Evolutionary conservation across 345 rosid species (phyloP).

Genomic region (Citrus mangshanensis): DNA sequence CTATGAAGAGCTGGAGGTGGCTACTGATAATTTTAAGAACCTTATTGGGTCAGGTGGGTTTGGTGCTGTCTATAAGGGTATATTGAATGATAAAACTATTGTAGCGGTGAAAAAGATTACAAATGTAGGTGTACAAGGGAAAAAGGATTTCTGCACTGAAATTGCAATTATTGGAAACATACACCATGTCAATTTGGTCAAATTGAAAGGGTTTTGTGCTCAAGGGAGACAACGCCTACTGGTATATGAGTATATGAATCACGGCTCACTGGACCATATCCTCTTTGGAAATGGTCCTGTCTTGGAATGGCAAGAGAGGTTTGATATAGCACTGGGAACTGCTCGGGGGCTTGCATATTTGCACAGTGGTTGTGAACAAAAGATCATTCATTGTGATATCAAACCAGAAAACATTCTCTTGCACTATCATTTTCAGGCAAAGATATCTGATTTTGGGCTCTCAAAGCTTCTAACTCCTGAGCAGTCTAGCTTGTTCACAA

Average conservation of each 20-base stretch:
- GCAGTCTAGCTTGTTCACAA: conserved; percentile 65
- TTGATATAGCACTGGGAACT: conserved; percentile 62
- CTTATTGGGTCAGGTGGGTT: conserved; percentile 80
- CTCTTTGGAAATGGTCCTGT: conserved; percentile 50
- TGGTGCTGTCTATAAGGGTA: conserved; percentile 67
- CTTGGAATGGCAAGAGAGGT: conserved; percentile 78
- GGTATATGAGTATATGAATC: conserved; percentile 77
- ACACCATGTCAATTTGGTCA: conserved; percentile 74
- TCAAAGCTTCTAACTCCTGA: conserved; percentile 64
- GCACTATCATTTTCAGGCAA: conserved; percentile 61
- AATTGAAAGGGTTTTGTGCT: conserved; percentile 73
- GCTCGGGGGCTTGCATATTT: conserved; percentile 81
- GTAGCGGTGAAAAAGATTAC: conserved; percentile 75
- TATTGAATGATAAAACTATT: conserved; percentile 39
- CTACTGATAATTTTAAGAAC: conserved; percentile 58
- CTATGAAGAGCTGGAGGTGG: conserved; percentile 54
- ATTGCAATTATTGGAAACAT: conserved; percentile 70
- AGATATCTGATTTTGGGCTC: conserved; percentile 73
- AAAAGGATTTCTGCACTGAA: conserved; percentile 72
- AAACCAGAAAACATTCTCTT: conserved; percentile 77
- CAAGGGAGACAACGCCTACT: conserved; percentile 57
- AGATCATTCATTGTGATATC: conserved; percentile 70
- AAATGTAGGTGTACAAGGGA: conserved; percentile 59
- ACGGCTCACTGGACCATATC: conserved; percentile 60
- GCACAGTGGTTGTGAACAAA: conserved; percentile 67